Evolutionary conservation across 345 rosid species (phyloP).

Genomic region (Lumnitzera racemosa): DNA sequence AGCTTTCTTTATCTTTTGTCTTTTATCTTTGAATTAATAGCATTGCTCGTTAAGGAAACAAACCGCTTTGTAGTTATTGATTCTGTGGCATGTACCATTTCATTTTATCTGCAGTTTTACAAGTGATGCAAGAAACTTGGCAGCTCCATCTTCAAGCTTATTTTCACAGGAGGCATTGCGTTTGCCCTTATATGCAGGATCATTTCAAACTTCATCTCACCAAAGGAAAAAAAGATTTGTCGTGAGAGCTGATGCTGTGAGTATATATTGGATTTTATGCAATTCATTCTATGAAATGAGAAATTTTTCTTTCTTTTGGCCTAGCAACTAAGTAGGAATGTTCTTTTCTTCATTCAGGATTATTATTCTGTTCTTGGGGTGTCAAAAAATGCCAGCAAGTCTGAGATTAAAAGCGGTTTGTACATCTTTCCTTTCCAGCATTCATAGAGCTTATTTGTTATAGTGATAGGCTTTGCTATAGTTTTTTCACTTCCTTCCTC

Average conservation of each 20-base stretch:
- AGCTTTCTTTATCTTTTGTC: too few relatives aligned
- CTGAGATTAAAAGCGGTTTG: conserved; percentile 94
- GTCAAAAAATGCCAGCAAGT: conserved; percentile 79
- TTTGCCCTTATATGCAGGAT: conserved; percentile 31
- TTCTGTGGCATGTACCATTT: not conserved
- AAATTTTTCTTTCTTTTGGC: not conserved
- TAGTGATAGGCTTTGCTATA: not conserved
- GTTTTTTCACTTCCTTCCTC: too few relatives aligned
- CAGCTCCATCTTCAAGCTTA: conserved; percentile 55
- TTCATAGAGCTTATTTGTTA: not conserved
- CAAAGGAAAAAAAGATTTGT: conserved; percentile 54
- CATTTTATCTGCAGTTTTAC: conserved; percentile 24
- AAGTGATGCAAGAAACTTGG: conserved; percentile 39
- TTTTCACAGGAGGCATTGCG: conserved; percentile 55
- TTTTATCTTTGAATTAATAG: too few relatives aligned
- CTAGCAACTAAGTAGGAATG: not conserved
- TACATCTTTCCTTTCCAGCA: conserved; percentile 1
- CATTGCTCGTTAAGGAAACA: not conserved
- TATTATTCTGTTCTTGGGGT: conserved; percentile 89
- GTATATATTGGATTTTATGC: conserved; percentile 22
- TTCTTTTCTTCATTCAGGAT: conserved; percentile 45
- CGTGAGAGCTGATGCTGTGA: conserved; percentile 84
- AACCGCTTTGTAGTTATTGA: not conserved
- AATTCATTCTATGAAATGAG: not conserved
- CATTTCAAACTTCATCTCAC: conserved; percentile 33